Base-by-base conservation (phyloP, 2,329 filamentous ascomycete species). In the Cordyceps farinosa region DNA sequence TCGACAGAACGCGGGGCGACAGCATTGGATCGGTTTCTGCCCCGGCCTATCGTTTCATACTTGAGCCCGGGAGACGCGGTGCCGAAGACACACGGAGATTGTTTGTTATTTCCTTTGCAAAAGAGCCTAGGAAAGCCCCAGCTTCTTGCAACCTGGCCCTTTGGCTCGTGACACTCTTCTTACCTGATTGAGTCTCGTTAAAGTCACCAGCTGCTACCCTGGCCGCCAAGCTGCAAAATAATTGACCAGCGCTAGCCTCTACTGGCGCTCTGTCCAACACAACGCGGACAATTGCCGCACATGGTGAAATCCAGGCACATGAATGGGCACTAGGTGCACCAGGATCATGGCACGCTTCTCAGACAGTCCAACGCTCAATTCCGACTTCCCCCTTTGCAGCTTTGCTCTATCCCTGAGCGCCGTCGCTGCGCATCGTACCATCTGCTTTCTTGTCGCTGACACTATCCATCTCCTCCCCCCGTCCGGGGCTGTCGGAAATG, bases 301-400 rank as follows among this genome's bases (percentile, higher is more conserved):
- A 61, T 61, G 58, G 36, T 42, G 11, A 34, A 36, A 45, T 53
- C 29, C 58, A 53, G 50, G 38, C 48, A 61, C 58, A 52, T 61
- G 58, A 45, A 61, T 61, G 58, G 38, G 48, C 30, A 48, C 27
- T 10, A 27, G 29, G 3, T 15, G 27, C 45, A 22, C 47, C 38
- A 44, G 58, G 48, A 61, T 61, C 30, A 44, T 61, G 48, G 32
- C n/a, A 42, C 57, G 52, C 17, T 27, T 53, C 48, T 53, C 58
- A 45, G 27, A 61, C 36, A 53, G 34, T 22, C 17, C 7, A n/a
- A 27, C 5, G 22, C 34, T 7, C 10, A 8, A 22, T 42, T 42
- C 45, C 27, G 44, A 47, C 32, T 22, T 11, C 36, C 13, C 22
- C 45, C 17, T 32, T 3, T 27, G 34, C 27, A 17, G 30, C 15